phyloP scores from a whole-genome alignment of 73 alveolate species.

The Stentor roeselii region DNA sequence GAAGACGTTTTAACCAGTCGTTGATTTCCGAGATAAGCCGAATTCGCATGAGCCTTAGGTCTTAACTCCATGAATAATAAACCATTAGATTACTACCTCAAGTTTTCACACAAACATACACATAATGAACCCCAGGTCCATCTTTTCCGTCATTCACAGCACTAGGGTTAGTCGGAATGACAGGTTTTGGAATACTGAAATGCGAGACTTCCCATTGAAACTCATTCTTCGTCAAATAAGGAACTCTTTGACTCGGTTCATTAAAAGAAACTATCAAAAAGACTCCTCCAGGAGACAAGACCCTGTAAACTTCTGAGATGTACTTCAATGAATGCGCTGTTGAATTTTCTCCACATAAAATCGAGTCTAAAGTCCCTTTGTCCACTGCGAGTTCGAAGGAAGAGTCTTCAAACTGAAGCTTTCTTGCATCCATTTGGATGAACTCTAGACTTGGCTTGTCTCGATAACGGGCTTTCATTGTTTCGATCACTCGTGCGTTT shows the following conservation, averaged over 20 bases:
- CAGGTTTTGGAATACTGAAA: conserved; percentile 88
- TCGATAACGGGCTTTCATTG: conserved; percentile 89
- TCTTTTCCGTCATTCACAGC: conserved; percentile 90
- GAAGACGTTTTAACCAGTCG: too few relatives aligned
- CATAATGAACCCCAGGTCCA: conserved; percentile 88
- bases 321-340: conserved; percentile 87
- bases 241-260: conserved; percentile 82
- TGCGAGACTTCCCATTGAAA: conserved; percentile 70
- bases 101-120: conserved; percentile 77
- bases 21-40: too few relatives aligned
- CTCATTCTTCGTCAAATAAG: conserved; percentile 76
- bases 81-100: too few relatives aligned
- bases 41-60: too few relatives aligned
- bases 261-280: conserved; percentile 91
- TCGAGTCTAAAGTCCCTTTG: conserved; percentile 93
- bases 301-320: conserved; percentile 89
- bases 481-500: conserved; percentile 80
- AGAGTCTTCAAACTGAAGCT: conserved; percentile 80
- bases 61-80: too few relatives aligned
- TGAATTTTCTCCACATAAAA: conserved; percentile 94
- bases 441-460: conserved; percentile 80
- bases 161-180: conserved; percentile 74
- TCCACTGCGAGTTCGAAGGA: conserved; percentile 90
- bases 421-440: conserved; percentile 88
- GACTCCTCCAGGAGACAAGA: conserved; percentile 92